A percentile compares a stretch with the other conserved stretches of the same genome.
phyloP scores from a whole-genome alignment of 176 grass and related monocot genomes.

The Phoenix roebelenii region DNA sequence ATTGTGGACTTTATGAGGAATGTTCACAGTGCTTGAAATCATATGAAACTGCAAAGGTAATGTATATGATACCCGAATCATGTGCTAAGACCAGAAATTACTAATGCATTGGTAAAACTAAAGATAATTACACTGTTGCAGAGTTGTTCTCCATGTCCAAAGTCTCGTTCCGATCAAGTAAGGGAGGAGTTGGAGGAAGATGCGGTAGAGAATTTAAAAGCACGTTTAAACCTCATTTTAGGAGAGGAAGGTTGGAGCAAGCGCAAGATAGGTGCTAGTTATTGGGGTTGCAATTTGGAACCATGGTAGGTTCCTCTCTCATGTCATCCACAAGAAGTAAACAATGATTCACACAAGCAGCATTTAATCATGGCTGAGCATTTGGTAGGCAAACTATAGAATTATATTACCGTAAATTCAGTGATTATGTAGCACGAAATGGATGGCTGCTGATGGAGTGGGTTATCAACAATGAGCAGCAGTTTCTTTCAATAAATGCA shows the following conservation, averaged over 20 bases:
- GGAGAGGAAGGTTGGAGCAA: slow-evolving; percentile 69
- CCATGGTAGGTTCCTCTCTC: slow-evolving; percentile 45
- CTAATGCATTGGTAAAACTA: neutral
- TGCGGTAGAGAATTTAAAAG: slow-evolving; percentile 35
- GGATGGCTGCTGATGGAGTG: no score
- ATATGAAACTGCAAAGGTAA: slow-evolving; percentile 32
- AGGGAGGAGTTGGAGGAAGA: slow-evolving; percentile 44
- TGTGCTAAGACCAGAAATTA: neutral
- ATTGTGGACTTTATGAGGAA: slow-evolving; percentile 74
- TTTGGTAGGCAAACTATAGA: no score
- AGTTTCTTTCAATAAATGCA: no score
- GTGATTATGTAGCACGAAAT: no score
- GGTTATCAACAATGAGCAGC: no score
- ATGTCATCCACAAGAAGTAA: no score
- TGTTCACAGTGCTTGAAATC: slow-evolving; percentile 51
- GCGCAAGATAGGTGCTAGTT: slow-evolving; percentile 20
- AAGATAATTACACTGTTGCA: slow-evolving; percentile 9
- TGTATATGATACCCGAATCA: neutral
- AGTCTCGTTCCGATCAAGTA: slow-evolving; percentile 11
- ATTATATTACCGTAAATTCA: no score
- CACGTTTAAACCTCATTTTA: slow-evolving; percentile 46
- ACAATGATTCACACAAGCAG: no score
- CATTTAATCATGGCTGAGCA: no score
- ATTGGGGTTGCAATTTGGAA: slow-evolving; percentile 61
- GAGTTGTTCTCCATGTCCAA: slow-evolving; percentile 4